Conservation (phyloP, 192 early-diverging fungal genomes). For the Umbelopsis ramanniana region DNA sequence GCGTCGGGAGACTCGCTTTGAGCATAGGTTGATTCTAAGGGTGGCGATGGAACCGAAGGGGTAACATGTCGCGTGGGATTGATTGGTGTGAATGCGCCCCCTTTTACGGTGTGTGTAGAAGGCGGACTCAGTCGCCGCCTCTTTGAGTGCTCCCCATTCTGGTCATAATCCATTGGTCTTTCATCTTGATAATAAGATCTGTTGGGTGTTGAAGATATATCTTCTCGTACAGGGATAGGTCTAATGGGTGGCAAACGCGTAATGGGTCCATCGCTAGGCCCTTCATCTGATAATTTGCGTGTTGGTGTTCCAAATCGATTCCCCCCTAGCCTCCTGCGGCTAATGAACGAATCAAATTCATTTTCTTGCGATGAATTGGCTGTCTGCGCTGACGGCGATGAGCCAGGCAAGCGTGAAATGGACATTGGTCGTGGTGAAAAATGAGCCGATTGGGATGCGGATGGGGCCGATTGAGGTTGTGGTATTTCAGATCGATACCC, state of each 20-base stretch:
- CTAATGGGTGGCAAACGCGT: constrained; percentile 14
- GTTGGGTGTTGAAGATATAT: not conserved
- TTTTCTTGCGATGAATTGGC: constrained; percentile 7
- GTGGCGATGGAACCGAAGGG: not conserved
- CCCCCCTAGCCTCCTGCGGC: constrained; percentile 19
- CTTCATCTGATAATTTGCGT: constrained; percentile 10
- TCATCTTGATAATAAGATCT: constrained; percentile 16
- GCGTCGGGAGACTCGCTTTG: not conserved
- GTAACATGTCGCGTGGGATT: not conserved
- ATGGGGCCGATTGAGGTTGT: not conserved
- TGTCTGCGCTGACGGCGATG: not conserved
- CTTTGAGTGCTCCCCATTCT: not conserved
- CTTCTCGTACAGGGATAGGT: constrained; percentile 7
- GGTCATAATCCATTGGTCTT: not conserved
- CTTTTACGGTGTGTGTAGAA: constrained; percentile 10
- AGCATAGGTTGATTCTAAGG: not conserved
- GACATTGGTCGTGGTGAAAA: constrained; percentile 15
- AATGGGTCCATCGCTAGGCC: not conserved
- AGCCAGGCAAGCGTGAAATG: not conserved
- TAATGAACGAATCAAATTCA: constrained; percentile 20
- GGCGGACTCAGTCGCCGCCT: constrained; percentile 5
- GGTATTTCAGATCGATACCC: not conserved
- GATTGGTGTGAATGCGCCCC: constrained; percentile 4
- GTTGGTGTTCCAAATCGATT: constrained; percentile 8
- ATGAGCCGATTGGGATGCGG: not conserved